A percentile compares a stretch with the other conserved stretches of the same genome.
Conservation (phyloP, 2,329 filamentous ascomycete species). For the Colletotrichum orchidophilum region DNA sequence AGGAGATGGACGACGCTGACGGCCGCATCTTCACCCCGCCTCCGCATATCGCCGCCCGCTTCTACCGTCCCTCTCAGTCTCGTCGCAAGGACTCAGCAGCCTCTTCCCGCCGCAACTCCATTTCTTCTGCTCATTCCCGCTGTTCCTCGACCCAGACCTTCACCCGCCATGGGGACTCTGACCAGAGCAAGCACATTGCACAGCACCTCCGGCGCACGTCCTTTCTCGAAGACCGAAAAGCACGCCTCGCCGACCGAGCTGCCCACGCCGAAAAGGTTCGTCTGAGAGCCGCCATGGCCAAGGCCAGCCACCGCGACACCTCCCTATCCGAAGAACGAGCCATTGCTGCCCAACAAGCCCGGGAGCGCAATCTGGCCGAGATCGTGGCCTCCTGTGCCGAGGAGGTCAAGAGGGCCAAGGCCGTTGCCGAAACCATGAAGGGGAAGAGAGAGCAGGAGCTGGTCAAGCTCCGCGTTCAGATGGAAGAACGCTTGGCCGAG, state of each 20-base stretch:
- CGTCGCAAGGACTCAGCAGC: conserved; percentile 80
- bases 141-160: conserved; percentile 69
- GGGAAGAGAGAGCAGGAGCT: conserved; percentile 81
- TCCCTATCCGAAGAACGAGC: conserved; percentile 79
- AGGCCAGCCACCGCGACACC: conserved; percentile 71
- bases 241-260: conserved; percentile 80
- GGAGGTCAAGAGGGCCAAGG: conserved; percentile 84
- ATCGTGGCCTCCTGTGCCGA: conserved; percentile 84
- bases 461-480: conserved; percentile 74
- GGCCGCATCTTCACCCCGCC: conserved; percentile 67
- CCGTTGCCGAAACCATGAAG: conserved; percentile 83
- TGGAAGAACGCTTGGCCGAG: conserved; percentile 83
- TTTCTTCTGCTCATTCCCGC: conserved; percentile 79
- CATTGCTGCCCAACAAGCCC: conserved; percentile 78
- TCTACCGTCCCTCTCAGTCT: conserved; percentile 73
- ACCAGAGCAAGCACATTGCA: conserved; percentile 79
- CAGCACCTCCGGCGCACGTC: conserved; percentile 83
- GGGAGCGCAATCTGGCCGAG: conserved; percentile 83
- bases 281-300: conserved; percentile 77
- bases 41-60: conserved; percentile 80
- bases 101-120: conserved; percentile 81
- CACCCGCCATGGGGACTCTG: conserved; percentile 58
- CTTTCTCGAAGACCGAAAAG: conserved; percentile 83
- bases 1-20: conserved; percentile 47
- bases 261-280: conserved; percentile 87